A percentile compares a stretch with the other conserved stretches of the same genome.
These are phyloP conservation scores for Alloascoidea hylecoeti DNA, from an alignment of 805 yeast species.

Conservation along the genomic window DNA sequence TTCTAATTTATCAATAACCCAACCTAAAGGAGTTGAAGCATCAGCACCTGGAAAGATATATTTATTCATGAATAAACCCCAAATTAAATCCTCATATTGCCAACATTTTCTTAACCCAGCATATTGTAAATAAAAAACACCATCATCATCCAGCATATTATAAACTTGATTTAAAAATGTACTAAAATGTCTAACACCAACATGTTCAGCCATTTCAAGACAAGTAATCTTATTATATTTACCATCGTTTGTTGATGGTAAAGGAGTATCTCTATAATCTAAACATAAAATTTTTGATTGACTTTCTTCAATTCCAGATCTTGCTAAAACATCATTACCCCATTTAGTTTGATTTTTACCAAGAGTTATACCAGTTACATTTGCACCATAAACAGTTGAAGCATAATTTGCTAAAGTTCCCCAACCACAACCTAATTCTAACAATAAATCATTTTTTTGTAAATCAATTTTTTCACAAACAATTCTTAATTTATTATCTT, in stretches of 20 bases:
- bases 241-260: constrained; percentile 30
- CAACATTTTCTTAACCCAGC: constrained; percentile 85
- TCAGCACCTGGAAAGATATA: constrained; percentile 96
- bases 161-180: constrained; percentile 67
- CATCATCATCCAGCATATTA: constrained; percentile 86
- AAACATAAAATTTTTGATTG: constrained; percentile 70
- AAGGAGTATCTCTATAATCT: constrained; percentile 87
- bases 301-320: constrained; percentile 51
- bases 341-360: constrained; percentile 86
- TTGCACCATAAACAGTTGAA: constrained; percentile 69
- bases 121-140: constrained; percentile 73
- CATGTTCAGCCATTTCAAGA: constrained; percentile 94
- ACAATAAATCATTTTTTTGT: constrained; percentile 55
- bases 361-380: constrained; percentile 79
- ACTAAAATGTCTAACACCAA: constrained; percentile 75
- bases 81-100: constrained; percentile 88
- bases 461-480: constrained; percentile 81
- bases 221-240: constrained; percentile 79
- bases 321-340: constrained; percentile 59
- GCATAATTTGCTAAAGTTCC: constrained; percentile 84
- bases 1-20: constrained; percentile 65
- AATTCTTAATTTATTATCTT: constrained; percentile 78
- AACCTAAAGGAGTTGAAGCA: constrained; percentile 87
- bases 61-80: constrained; percentile 96
- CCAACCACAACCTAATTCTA: constrained; percentile 94